These are phyloP conservation scores for Rosa multiflora DNA, from an alignment of 306 rosid genomes.

Conservation along the genomic window DNA sequence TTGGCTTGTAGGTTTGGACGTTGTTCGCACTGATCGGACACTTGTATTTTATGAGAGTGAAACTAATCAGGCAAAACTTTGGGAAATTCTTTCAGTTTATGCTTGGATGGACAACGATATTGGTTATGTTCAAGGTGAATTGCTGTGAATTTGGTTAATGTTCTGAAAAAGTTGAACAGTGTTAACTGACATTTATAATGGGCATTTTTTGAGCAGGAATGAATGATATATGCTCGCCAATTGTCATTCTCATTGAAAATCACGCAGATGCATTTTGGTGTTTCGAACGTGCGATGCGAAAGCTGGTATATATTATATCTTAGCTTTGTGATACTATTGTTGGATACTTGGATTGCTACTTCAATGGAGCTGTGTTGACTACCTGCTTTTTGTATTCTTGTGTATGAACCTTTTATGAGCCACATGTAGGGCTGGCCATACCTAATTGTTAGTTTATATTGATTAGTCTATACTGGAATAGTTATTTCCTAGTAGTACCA, in stretches of 20 bases:
- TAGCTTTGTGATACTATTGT: neutral
- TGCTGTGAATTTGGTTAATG: slow-evolving; percentile 9
- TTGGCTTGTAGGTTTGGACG: slow-evolving; percentile 75
- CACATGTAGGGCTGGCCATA: neutral
- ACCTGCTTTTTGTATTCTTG: neutral
- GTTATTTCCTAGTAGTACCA: neutral
- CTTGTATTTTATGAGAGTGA: slow-evolving; percentile 81
- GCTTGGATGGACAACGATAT: slow-evolving; percentile 86
- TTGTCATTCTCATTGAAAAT: slow-evolving; percentile 73
- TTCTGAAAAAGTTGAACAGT: slow-evolving; percentile 19
- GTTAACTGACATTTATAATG: slow-evolving; percentile 25
- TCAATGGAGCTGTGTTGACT: neutral
- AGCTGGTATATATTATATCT: slow-evolving; percentile 60
- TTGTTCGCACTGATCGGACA: slow-evolving; percentile 80
- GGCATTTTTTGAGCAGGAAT: slow-evolving; percentile 60
- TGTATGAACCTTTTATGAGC: slow-evolving; percentile 14
- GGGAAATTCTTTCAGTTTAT: slow-evolving; percentile 83
- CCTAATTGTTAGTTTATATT: neutral
- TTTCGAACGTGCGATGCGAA: slow-evolving; percentile 90
- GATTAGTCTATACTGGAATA: slow-evolving; percentile 5
- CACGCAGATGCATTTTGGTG: slow-evolving; percentile 96
- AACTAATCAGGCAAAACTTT: slow-evolving; percentile 85
- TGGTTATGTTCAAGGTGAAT: slow-evolving; percentile 90
- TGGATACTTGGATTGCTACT: neutral
- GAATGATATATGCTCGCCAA: slow-evolving; percentile 96